These are phyloP conservation scores for Mortierella sp. DNA, from an alignment of 371 early-diverging fungal genomes.

Conservation along the genomic window DNA sequence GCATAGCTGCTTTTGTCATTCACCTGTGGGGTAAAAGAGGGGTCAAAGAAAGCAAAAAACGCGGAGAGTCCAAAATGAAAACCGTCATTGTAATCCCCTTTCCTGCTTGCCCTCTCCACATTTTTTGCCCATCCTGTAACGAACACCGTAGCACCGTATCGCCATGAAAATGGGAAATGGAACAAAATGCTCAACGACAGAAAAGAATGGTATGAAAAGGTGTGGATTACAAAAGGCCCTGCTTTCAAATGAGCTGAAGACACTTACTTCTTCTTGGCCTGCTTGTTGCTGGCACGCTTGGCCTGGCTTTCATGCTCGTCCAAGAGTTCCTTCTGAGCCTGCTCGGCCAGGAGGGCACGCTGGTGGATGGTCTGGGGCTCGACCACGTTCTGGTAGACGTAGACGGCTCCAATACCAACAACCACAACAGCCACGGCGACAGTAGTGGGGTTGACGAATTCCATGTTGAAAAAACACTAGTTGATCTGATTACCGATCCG, in stretches of 20 bases:
- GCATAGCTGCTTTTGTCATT: neutral
- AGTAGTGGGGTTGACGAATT: slow-evolving; percentile 36
- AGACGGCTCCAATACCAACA: slow-evolving; percentile 15
- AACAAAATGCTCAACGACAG: neutral
- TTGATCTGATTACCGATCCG: neutral
- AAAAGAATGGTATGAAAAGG: neutral
- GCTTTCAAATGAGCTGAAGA: no score
- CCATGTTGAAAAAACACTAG: slow-evolving; percentile 21
- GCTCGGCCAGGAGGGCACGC: slow-evolving; percentile 47
- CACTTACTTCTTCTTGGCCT: slow-evolving; percentile 54
- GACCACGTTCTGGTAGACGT: slow-evolving; percentile 35
- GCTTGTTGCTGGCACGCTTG: slow-evolving; percentile 52
- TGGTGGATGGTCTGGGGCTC: slow-evolving; percentile 39
- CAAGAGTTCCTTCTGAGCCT: slow-evolving; percentile 50
- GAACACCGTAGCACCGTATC: no score
- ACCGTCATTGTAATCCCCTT: neutral
- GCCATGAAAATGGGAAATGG: no score
- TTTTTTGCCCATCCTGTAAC: no score
- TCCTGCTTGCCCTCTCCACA: neutral
- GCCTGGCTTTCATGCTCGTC: slow-evolving; percentile 44
- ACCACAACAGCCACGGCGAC: slow-evolving; percentile 11
- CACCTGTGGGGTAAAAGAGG: neutral
- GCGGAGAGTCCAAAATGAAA: neutral
- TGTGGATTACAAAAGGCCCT: no score
- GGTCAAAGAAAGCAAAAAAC: neutral